These are phyloP conservation scores for Yamadazyma sp. DNA, from an alignment of 1,139 yeast species.

Conservation along the genomic window DNA sequence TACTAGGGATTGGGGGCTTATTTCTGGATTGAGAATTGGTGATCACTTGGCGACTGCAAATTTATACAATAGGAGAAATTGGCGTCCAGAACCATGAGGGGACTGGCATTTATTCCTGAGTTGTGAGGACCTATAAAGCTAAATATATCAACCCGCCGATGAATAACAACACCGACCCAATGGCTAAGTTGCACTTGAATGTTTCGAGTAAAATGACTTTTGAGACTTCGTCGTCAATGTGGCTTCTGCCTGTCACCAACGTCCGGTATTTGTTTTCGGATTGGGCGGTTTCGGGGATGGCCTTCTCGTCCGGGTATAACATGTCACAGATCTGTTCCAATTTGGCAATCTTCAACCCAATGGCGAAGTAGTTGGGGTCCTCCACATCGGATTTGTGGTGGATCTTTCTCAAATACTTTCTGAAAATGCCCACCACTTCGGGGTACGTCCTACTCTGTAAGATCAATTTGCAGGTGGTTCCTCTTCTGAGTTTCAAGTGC, in stretches of 20 bases:
- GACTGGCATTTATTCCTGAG: too few species aligned
- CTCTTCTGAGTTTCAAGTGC: conserved; percentile 88
- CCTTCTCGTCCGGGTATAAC: conserved; percentile 53
- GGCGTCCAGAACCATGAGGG: too few species aligned
- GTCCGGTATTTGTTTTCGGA: conserved; percentile 28
- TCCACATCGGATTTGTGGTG: conserved; percentile 75
- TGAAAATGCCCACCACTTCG: conserved; percentile 75
- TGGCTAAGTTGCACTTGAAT: conserved; percentile 23
- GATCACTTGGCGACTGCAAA: too few species aligned
- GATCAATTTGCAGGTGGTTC: conserved; percentile 81
- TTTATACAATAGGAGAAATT: too few species aligned
- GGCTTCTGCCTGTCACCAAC: conserved; percentile 14
- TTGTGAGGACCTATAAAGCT: background rate
- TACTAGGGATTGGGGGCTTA: too few species aligned
- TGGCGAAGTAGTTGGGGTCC: conserved; percentile 84
- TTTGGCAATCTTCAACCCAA: conserved; percentile 85
- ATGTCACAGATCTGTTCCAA: conserved; percentile 82
- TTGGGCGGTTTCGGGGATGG: conserved; percentile 34
- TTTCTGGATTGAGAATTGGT: too few species aligned
- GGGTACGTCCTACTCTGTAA: conserved; percentile 70
- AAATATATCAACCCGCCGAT: conserved; percentile 1
- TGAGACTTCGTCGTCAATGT: conserved; percentile 32
- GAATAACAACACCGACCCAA: conserved; percentile 9
- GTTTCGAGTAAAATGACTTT: conserved; percentile 27
- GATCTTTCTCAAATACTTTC: conserved; percentile 68